phyloP scores from a whole-genome alignment of 108 stramenopile genomes.

The Poteriospumella lacustris region DNA sequence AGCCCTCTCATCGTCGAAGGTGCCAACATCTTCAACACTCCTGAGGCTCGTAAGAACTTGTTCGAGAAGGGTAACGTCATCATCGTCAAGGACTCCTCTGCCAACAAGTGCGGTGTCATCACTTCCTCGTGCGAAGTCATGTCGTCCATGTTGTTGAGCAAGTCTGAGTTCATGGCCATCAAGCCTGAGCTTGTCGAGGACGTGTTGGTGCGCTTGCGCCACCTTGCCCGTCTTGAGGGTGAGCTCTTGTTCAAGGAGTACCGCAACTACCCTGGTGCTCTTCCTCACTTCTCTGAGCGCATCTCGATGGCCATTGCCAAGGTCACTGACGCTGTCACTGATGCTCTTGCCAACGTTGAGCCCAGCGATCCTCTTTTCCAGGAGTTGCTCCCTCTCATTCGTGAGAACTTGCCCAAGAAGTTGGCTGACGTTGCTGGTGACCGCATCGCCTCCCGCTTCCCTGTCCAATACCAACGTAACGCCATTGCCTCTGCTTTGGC shows the following conservation, averaged over 20 bases:
- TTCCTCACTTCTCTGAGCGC: constrained; percentile 76
- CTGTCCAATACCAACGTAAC: constrained; percentile 83
- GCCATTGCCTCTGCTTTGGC: constrained; percentile 82
- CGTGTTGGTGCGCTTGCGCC: constrained; percentile 77
- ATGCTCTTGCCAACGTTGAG: constrained; percentile 64
- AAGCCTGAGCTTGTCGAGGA: constrained; percentile 84
- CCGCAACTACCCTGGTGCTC: constrained; percentile 59
- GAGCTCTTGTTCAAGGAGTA: constrained; percentile 93
- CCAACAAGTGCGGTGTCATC: constrained; percentile 97
- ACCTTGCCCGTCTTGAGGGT: constrained; percentile 78
- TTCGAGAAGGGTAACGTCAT: constrained; percentile 83
- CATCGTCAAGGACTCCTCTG: constrained; percentile 96
- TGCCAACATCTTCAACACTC: constrained; percentile 86
- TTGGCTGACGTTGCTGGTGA: constrained; percentile 79
- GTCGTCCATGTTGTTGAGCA: constrained; percentile 82
- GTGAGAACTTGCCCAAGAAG: constrained; percentile 76
- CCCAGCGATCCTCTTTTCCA: constrained; percentile 39
- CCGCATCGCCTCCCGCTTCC: constrained; percentile 64
- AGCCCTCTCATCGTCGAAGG: constrained; percentile 89
- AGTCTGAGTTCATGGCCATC: constrained; percentile 82
- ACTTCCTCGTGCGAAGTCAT: constrained; percentile 90
- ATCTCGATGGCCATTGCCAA: constrained; percentile 81
- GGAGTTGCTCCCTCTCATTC: constrained; percentile 47
- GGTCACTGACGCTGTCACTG: constrained; percentile 82
- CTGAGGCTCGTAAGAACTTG: constrained; percentile 79